These are phyloP conservation scores for Neoboletus brunneissimus DNA, from an alignment of 768 basidiomycete species.

Conservation along the genomic window DNA sequence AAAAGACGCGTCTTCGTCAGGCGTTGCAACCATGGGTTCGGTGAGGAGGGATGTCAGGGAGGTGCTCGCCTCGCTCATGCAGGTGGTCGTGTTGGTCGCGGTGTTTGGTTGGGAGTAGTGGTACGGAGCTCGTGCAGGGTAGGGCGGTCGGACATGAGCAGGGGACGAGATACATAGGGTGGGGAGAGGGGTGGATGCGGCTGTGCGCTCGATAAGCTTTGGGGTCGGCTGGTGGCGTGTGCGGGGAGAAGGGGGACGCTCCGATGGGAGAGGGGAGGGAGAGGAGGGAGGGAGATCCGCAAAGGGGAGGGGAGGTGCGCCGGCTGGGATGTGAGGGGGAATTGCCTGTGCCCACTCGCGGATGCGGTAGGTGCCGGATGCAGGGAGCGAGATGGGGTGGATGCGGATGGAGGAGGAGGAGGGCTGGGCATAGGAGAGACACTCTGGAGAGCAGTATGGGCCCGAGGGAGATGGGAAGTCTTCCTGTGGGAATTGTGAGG, in stretches of 20 bases:
- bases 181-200: slow-evolving; percentile 36
- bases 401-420: slow-evolving; percentile 27
- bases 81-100: slow-evolving; percentile 37
- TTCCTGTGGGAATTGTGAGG: slow-evolving; percentile 15
- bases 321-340: slow-evolving; percentile 32
- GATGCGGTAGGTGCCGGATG: slow-evolving; percentile 17
- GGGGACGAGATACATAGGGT: slow-evolving; percentile 52
- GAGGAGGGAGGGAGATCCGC: slow-evolving; percentile 11
- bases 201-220: slow-evolving; percentile 35
- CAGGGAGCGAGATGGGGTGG: not conserved
- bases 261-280: slow-evolving; percentile 2
- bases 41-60: slow-evolving; percentile 51
- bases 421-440: slow-evolving; percentile 37
- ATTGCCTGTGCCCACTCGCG: slow-evolving; percentile 32
- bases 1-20: slow-evolving; percentile 41
- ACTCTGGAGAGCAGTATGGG: slow-evolving; percentile 57
- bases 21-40: slow-evolving; percentile 39
- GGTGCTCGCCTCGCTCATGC: slow-evolving; percentile 41
- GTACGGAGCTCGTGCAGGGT: slow-evolving; percentile 33
- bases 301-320: slow-evolving; percentile 30
- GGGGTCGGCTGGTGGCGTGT: slow-evolving; percentile 27
- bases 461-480: slow-evolving; percentile 29
- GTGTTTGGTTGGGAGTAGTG: slow-evolving; percentile 34
- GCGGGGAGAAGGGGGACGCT: slow-evolving; percentile 21
- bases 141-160: slow-evolving; percentile 23